A percentile compares a stretch with the other conserved stretches of the same genome.
phyloP scores from a whole-genome alignment of 345 rosid species.

The Geranium brycei region DNA sequence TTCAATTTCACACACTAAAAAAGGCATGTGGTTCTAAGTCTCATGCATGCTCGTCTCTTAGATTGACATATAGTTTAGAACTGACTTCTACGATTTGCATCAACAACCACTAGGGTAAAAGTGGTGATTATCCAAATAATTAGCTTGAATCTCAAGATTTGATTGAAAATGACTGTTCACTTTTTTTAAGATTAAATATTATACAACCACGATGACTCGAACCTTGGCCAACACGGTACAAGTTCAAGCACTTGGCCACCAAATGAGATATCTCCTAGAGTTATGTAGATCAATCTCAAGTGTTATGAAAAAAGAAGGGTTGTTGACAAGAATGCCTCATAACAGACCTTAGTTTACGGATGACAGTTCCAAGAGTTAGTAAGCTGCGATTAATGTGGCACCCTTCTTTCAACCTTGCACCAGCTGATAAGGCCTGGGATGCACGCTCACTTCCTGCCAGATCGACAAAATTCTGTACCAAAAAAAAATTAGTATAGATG shows the following conservation, averaged over 20 bases:
- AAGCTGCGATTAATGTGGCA: conserved; percentile 91
- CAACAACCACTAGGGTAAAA: neutral
- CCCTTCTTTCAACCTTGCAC: conserved; percentile 86
- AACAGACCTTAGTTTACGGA: conserved; percentile 85
- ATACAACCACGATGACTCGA: no score
- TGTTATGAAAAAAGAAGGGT: neutral
- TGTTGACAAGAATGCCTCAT: neutral
- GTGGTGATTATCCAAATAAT: neutral
- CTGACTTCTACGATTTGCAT: no score
- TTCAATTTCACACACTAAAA: neutral
- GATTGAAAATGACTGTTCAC: no score
- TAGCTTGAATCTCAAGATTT: neutral
- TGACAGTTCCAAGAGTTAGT: conserved; percentile 84
- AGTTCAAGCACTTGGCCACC: no score
- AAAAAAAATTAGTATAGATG: conserved; percentile 9
- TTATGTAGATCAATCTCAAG: neutral
- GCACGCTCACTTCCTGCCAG: conserved; percentile 98
- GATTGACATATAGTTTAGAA: no score
- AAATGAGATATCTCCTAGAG: neutral
- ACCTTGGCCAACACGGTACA: no score
- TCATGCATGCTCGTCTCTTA: no score
- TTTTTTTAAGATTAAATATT: no score
- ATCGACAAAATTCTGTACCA: conserved; percentile 69
- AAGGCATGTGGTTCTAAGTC: no score
- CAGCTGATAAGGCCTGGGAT: conserved; percentile 77